Evolutionary conservation across 345 rosid species (phyloP).

Genomic region (Nephelium lappaceum): DNA sequence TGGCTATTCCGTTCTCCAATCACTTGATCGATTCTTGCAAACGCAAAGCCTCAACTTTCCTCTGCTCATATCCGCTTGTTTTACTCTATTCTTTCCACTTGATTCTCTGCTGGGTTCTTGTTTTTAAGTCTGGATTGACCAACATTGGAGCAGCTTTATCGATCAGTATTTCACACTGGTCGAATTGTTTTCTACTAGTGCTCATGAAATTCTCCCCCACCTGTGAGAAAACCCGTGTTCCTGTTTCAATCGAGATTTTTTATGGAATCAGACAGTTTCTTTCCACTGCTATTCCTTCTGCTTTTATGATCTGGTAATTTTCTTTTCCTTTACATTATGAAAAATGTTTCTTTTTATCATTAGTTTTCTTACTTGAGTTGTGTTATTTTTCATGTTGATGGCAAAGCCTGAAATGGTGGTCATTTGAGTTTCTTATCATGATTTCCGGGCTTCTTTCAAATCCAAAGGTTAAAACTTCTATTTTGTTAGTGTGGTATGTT

Average conservation of each 20-base stretch:
- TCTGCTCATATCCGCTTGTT: conserved; percentile 50
- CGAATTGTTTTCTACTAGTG: conserved; percentile 48
- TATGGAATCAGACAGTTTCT: conserved; percentile 58
- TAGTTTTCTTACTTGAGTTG: not conserved
- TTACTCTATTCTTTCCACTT: conserved; percentile 45
- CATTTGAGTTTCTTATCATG: conserved; percentile 76
- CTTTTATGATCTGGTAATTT: conserved; percentile 68
- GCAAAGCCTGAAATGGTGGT: conserved; percentile 94
- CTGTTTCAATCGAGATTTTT: conserved; percentile 49
- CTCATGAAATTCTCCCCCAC: conserved; percentile 45
- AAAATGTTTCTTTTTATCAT: too few species aligned
- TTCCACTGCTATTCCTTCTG: conserved; percentile 71
- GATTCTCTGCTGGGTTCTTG: conserved; percentile 61
- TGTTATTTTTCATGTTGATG: not conserved
- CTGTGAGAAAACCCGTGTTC: conserved; percentile 49
- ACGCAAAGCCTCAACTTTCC: conserved; percentile 60
- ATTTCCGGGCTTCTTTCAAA: conserved; percentile 80
- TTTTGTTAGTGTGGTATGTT: conserved; percentile 7
- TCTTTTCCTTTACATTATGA: not conserved
- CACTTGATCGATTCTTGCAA: conserved; percentile 61
- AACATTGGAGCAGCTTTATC: conserved; percentile 62
- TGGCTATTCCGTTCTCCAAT: conserved; percentile 59
- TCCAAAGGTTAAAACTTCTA: conserved; percentile 86
- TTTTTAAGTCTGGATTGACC: conserved; percentile 49
- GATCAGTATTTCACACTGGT: conserved; percentile 52